Conservation (phyloP, 192 early-diverging fungal genomes). For the Thamnidium elegans region DNA sequence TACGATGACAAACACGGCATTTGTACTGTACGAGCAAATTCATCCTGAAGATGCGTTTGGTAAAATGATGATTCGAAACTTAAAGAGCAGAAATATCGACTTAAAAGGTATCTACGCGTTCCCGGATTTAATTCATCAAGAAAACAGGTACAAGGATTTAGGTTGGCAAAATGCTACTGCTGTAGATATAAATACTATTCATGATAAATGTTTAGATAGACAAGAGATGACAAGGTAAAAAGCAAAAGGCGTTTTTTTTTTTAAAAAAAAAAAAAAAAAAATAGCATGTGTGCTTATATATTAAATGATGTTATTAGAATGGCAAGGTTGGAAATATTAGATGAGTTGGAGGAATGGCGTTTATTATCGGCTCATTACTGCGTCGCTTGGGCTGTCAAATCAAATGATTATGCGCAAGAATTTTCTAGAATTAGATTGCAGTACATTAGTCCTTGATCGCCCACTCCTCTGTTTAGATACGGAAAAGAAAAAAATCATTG, state of each 20-base stretch:
- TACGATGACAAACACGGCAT: slow-evolving; percentile 47
- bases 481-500: too few relatives aligned
- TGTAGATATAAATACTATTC: slow-evolving; percentile 61
- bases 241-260: too few relatives aligned
- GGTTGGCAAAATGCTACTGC: slow-evolving; percentile 61
- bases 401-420: background rate
- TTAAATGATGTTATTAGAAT: slow-evolving; percentile 46
- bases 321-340: slow-evolving; percentile 75
- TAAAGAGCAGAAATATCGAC: slow-evolving; percentile 73
- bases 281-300: too few relatives aligned
- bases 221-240: slow-evolving; percentile 24
- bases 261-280: too few relatives aligned
- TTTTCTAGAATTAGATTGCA: background rate
- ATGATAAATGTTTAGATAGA: slow-evolving; percentile 38
- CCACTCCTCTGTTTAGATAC: too few relatives aligned
- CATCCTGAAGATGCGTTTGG: slow-evolving; percentile 90
- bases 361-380: slow-evolving; percentile 86
- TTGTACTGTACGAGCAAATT: slow-evolving; percentile 92
- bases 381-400: slow-evolving; percentile 67
- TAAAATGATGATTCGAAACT: slow-evolving; percentile 84
- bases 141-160: slow-evolving; percentile 56
- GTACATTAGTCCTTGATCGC: background rate
- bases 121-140: slow-evolving; percentile 70
- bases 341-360: slow-evolving; percentile 91
- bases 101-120: slow-evolving; percentile 73